These are phyloP conservation scores for Glycine latifolia DNA, from an alignment of 306 rosid species.

Conservation along the genomic window DNA sequence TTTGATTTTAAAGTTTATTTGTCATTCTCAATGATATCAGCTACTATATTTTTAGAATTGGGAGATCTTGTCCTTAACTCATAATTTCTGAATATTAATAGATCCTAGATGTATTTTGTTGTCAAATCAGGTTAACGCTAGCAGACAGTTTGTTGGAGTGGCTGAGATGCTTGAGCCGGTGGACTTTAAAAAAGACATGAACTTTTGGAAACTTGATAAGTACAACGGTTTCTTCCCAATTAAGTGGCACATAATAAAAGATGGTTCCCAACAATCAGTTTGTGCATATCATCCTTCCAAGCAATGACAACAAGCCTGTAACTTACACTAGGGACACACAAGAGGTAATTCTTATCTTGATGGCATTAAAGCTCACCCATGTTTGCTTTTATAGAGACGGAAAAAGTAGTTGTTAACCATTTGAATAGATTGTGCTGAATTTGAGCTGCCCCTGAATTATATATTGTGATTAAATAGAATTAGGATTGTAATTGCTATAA, in stretches of 20 bases:
- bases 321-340: constrained; percentile 88
- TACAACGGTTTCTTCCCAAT: constrained; percentile 90
- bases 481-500: no score
- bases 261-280: constrained; percentile 73
- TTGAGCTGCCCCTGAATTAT: constrained; percentile 7
- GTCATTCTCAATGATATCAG: constrained; percentile 9
- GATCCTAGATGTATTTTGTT: constrained; percentile 19
- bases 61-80: not conserved
- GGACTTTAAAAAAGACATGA: constrained; percentile 80
- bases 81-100: constrained; percentile 12
- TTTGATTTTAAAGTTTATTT: constrained; percentile 27
- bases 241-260: constrained; percentile 82
- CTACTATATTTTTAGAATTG: constrained; percentile 24
- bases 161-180: constrained; percentile 87
- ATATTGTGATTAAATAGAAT: not conserved
- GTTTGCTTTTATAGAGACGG: not conserved
- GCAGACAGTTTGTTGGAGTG: constrained; percentile 86
- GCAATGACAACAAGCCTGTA: constrained; percentile 72
- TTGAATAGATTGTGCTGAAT: not conserved
- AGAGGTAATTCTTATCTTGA: constrained; percentile 65
- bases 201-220: constrained; percentile 78
- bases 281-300: constrained; percentile 71
- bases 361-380: constrained; percentile 10
- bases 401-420: constrained; percentile 1
- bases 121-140: constrained; percentile 73